These are phyloP conservation scores for Lathyrus aphaca DNA, from an alignment of 306 rosid species.

Conservation along the genomic window DNA sequence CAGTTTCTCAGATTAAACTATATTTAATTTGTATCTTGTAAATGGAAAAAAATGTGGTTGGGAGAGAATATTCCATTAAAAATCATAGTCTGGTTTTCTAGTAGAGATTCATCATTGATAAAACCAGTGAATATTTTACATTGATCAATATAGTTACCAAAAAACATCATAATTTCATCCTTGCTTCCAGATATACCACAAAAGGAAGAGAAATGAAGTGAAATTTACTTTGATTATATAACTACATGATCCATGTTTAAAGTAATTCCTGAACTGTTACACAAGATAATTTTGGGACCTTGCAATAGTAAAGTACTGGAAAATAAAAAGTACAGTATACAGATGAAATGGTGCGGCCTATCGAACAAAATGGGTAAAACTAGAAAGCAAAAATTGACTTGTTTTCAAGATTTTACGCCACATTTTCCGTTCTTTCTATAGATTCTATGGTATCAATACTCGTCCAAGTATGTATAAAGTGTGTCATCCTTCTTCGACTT, in stretches of 20 bases:
- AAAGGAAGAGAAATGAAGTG: conserved; percentile 24
- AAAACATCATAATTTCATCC: conserved; percentile 7
- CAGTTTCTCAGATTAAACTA: conserved; percentile 2
- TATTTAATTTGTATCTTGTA: not conserved
- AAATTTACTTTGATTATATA: conserved; percentile 44
- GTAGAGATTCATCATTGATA: no score
- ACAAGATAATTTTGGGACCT: conserved; percentile 32
- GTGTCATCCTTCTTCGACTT: conserved; percentile 94
- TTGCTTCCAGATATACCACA: conserved; percentile 9
- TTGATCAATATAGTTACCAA: no score
- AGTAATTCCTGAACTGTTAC: conserved; percentile 33
- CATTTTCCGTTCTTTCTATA: conserved; percentile 38
- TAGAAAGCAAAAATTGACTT: conserved; percentile 49
- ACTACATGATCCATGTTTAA: conserved; percentile 29
- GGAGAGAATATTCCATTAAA: no score
- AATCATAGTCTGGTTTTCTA: no score
- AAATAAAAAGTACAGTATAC: conserved; percentile 30
- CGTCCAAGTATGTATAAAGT: conserved; percentile 90
- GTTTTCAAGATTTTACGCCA: conserved; percentile 45
- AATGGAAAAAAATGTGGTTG: no score
- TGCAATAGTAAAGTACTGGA: conserved; percentile 6
- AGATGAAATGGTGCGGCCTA: conserved; percentile 35
- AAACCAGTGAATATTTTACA: no score
- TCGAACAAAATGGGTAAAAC: conserved; percentile 37
- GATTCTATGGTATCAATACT: conserved; percentile 58